phyloP scores from a whole-genome alignment of 2,329 filamentous ascomycete species.

The Thielaviopsis punctulata region DNA sequence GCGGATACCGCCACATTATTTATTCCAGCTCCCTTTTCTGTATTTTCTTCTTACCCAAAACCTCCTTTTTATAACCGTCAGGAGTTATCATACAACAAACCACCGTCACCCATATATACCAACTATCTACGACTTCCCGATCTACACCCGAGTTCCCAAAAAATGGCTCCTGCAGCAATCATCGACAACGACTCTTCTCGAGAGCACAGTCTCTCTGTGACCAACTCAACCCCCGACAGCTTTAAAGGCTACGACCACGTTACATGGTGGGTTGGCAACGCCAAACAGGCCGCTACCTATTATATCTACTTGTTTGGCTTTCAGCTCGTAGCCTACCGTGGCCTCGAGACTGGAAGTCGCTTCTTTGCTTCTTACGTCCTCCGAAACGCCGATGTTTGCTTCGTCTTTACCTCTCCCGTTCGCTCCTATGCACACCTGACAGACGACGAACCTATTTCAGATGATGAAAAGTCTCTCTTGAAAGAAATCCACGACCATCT shows the following conservation, averaged over 20 bases:
- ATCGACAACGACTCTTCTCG: conserved; percentile 19
- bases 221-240: conserved; percentile 28
- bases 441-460: conserved; percentile 41
- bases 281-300: conserved; percentile 83
- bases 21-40: neutral
- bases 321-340: conserved; percentile 62
- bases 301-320: conserved; percentile 83
- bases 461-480: conserved; percentile 48
- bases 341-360: conserved; percentile 74
- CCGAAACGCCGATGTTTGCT: conserved; percentile 56
- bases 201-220: conserved; percentile 34
- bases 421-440: conserved; percentile 40
- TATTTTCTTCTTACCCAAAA: neutral
- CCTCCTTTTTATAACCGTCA: neutral
- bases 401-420: conserved; percentile 70
- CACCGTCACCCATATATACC: no score
- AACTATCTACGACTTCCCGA: no score
- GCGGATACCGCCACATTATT: neutral
- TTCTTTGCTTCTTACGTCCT: conserved; percentile 73
- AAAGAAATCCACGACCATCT: conserved; percentile 67
- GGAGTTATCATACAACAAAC: neutral
- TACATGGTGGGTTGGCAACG: conserved; percentile 93
- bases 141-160: no score
- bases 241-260: conserved; percentile 85
- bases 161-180: conserved; percentile 45